These are phyloP conservation scores for Syzygium jambos DNA, from an alignment of 345 rosid genomes.

Conservation along the genomic window DNA sequence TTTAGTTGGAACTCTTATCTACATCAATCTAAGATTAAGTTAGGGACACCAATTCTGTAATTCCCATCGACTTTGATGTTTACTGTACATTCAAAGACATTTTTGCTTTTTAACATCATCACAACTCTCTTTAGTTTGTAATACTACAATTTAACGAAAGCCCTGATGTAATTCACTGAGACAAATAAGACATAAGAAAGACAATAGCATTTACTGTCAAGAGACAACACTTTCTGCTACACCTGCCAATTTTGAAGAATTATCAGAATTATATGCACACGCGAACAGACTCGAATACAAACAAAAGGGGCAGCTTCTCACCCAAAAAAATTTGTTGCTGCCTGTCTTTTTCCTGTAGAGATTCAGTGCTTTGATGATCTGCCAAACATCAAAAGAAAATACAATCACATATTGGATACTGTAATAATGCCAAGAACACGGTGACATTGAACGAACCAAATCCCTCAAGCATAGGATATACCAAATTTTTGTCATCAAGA, in stretches of 20 bases:
- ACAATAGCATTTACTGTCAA: neutral
- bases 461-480: neutral
- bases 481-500: conserved; percentile 73
- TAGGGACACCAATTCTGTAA: neutral
- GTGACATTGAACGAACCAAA: neutral
- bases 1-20: neutral
- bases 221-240: neutral
- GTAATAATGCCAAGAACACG: neutral
- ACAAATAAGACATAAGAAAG: neutral
- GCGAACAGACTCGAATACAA: neutral
- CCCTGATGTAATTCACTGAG: neutral
- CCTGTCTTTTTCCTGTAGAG: conserved; percentile 90
- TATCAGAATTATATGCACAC: neutral
- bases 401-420: neutral
- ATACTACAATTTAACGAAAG: neutral
- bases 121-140: neutral
- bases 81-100: neutral
- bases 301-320: conserved; percentile 9
- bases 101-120: neutral
- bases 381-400: conserved; percentile 11
- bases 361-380: conserved; percentile 92
- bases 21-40: neutral
- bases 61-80: neutral
- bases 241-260: neutral
- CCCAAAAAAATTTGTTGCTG: conserved; percentile 74